These are phyloP conservation scores for Rostrohypoxylon terebratum DNA, from an alignment of 495 filamentous ascomycete genomes.

Conservation along the genomic window DNA sequence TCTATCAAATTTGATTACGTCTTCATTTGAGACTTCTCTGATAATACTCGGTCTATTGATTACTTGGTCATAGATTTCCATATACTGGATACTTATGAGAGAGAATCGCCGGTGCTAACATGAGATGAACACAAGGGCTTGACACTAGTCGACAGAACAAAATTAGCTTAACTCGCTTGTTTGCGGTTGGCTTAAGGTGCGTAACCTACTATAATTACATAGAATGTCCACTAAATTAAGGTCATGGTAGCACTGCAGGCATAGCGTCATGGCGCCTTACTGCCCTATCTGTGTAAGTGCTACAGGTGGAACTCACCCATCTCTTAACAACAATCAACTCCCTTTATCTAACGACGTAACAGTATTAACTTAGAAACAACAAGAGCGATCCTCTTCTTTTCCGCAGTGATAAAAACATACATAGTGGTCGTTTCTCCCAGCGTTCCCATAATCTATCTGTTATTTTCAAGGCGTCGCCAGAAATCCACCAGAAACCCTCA, in stretches of 20 bases:
- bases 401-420: background rate
- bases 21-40: no score
- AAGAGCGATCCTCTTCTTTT: background rate
- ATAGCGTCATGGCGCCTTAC: background rate
- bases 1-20: no score
- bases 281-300: background rate
- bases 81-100: no score
- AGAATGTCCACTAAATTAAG: background rate
- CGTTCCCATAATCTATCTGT: background rate
- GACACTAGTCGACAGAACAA: background rate
- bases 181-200: background rate
- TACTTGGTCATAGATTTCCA: no score
- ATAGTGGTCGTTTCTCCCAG: background rate
- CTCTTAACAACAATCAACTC: background rate
- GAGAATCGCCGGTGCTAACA: no score
- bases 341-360: background rate
- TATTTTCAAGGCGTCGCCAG: background rate
- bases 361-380: background rate
- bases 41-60: no score
- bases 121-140: background rate
- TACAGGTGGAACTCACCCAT: background rate
- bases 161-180: background rate
- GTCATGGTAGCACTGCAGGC: background rate
- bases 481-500: background rate
- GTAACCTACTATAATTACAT: background rate